A percentile compares a stretch with the other conserved stretches of the same genome.
phyloP scores from a whole-genome alignment of 371 early-diverging fungal genomes.

The Mucor mucedo region DNA sequence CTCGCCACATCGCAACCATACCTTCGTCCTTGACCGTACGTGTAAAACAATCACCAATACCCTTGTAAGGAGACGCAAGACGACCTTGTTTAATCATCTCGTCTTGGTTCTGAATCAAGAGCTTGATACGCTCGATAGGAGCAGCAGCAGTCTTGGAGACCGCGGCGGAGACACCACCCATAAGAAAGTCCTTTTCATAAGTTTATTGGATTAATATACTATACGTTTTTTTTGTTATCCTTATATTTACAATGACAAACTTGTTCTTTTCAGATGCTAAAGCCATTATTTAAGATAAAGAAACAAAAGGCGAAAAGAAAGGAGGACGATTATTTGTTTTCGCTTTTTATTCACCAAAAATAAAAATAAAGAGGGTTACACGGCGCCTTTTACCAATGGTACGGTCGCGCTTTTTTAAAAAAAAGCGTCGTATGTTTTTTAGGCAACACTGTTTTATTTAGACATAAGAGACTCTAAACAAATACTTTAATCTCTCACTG shows the following conservation, averaged over 20 bases:
- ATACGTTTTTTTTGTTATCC: no score
- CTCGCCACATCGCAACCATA: constrained; percentile 72
- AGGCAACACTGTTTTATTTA: no score
- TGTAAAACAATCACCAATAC: constrained; percentile 75
- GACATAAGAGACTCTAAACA: no score
- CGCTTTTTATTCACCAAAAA: no score
- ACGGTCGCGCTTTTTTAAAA: background rate
- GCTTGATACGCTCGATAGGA: constrained; percentile 86
- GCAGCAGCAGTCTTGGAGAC: constrained; percentile 92
- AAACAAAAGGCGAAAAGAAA: constrained; percentile 29
- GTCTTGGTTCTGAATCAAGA: constrained; percentile 81
- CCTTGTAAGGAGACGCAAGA: constrained; percentile 73
- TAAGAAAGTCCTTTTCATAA: constrained; percentile 47
- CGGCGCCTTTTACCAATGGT: no score
- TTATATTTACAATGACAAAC: constrained; percentile 48
- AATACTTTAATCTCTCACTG: no score
- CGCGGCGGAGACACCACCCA: constrained; percentile 87
- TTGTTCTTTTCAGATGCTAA: constrained; percentile 38
- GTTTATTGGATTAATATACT: no score
- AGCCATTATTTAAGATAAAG: constrained; percentile 17
- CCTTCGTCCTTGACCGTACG: constrained; percentile 80
- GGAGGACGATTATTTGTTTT: background rate
- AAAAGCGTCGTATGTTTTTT: no score
- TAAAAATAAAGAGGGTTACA: no score
- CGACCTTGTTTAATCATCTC: constrained; percentile 78